phyloP scores from a whole-genome alignment of 1,284 basidiomycete species.

The Puccinia hordei region DNA sequence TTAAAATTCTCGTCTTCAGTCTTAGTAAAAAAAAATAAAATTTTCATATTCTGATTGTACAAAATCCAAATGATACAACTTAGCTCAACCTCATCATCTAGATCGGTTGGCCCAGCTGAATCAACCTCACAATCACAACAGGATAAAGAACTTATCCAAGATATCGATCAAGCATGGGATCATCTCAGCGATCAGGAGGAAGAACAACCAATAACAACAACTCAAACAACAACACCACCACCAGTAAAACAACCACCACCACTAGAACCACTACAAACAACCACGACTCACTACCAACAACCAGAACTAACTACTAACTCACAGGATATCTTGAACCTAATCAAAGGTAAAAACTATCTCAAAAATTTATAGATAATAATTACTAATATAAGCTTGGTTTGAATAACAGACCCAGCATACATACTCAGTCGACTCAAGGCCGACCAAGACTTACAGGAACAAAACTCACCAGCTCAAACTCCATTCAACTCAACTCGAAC shows the following conservation, averaged over 20 bases:
- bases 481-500: background rate
- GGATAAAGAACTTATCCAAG: background rate
- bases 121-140: too few species aligned
- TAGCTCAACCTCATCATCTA: too few species aligned
- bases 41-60: too few species aligned
- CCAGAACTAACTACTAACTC: background rate
- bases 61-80: too few species aligned
- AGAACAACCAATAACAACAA: background rate
- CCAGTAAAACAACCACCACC: background rate
- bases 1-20: too few species aligned
- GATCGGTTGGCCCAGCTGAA: too few species aligned
- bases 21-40: too few species aligned
- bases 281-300: background rate
- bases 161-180: conserved; percentile 19
- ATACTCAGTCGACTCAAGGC: conserved; percentile 18
- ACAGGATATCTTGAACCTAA: background rate
- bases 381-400: too few species aligned
- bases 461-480: background rate
- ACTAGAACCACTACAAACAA: background rate
- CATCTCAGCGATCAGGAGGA: background rate
- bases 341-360: background rate
- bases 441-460: background rate
- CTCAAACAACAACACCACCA: background rate
- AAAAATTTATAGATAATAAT: too few species aligned
- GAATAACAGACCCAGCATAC: conserved; percentile 16